Base-by-base conservation (phyloP, 768 basidiomycete genomes). In the Mycena vulgaris region DNA sequence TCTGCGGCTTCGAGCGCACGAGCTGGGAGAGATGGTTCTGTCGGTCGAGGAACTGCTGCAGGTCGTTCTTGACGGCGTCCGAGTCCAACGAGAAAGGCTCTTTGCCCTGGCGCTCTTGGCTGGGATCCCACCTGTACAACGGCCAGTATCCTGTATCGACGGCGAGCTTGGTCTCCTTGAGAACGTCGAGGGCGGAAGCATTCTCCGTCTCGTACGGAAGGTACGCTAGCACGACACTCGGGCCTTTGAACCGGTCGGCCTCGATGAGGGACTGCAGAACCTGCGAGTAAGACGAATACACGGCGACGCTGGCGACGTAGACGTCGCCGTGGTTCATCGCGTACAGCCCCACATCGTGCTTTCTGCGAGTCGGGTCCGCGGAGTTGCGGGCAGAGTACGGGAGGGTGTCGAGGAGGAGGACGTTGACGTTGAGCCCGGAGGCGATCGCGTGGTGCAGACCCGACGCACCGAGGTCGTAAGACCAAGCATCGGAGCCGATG, bases 311-410 rank as follows among this genome's bases (percentile, higher is more conserved):
- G 11, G 97, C 96, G 63, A 98, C 98, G 78, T 94, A 99, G 68
- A 96, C 95, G 77, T 96, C 93, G 14, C 97, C 97, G 79, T 98
- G 93, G 83, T 98, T 99, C 93, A 99, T 96, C 28, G 97, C 98
- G 77, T 99, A 99, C 57, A 99, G 85, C 3, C 97, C 98, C 58
- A 97, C 93, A 80, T 99, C 98, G 77, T 96, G 97, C 83, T 98
- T 98, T 65, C 96, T 88, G 68, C 95, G 90, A 70, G 88, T 86
- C 13, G 89, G 91, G 73, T 93, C 93, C 7, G 82, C 85, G 28
- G 86, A 80, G 76, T 92, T 90, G 62, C 95, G 92, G 39, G 90
- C 81, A 2, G 95, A 91, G 82, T 98, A 99, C 0, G 98, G 95
- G 3, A 92, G 82, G 9, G 93, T 96, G 81, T 99, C 98, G 76